Conservation (phyloP, 2,329 filamentous ascomycete species). For the Botryotinia globosa region DNA sequence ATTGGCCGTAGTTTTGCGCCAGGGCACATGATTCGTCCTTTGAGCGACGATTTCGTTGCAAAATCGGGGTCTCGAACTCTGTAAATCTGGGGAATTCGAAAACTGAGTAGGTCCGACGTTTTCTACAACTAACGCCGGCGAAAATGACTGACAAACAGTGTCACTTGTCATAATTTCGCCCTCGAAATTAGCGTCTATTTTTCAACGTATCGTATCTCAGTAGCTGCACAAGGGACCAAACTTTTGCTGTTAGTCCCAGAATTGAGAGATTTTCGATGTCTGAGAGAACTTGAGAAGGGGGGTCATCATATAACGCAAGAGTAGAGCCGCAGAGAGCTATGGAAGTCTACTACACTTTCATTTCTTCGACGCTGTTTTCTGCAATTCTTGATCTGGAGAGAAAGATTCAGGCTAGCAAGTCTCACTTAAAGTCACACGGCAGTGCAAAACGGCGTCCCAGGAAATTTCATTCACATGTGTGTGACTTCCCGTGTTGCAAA, state of each 20-base stretch:
- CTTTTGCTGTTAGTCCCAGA: not conserved
- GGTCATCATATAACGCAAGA: accelerated
- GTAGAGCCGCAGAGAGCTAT: too few species aligned
- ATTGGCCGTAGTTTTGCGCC: accelerated
- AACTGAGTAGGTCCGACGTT: not conserved
- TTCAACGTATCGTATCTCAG: not conserved
- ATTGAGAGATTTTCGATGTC: not conserved
- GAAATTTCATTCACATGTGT: too few species aligned
- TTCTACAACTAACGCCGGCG: accelerated
- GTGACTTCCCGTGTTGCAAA: not conserved
- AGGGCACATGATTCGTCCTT: not conserved
- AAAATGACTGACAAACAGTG: not conserved
- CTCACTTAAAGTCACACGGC: accelerated
- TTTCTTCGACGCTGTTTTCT: not conserved
- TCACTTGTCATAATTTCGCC: not conserved
- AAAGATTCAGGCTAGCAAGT: not conserved
- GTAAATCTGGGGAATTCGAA: accelerated
- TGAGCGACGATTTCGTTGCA: accelerated
- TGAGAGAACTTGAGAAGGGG: not conserved
- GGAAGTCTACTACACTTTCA: too few species aligned
- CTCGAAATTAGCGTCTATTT: not conserved
- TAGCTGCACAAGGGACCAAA: too few species aligned
- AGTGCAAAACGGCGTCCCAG: not conserved
- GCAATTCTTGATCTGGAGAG: accelerated
- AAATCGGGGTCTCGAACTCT: not conserved